Base-by-base conservation (phyloP, 2,329 filamentous ascomycete genomes). In the Cladosporium velox region DNA sequence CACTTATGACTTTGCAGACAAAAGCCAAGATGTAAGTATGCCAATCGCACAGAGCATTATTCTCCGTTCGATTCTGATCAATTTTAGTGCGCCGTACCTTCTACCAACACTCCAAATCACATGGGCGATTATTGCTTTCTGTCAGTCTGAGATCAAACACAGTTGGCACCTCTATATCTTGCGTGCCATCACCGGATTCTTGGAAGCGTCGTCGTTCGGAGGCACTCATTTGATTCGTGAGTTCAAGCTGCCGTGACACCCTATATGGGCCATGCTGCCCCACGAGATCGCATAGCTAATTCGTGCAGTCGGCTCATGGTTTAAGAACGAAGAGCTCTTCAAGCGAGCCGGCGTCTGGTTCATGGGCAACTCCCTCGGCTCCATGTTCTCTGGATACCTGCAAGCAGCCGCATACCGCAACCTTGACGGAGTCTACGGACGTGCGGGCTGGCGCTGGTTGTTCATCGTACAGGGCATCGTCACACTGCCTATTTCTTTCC, bases 381-480 rank as follows among this genome's bases (percentile, higher is more conserved):
- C 74, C 15, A 80, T 80, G 78, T 83, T 84, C 66, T 81, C 78
- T 1, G 86, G 85, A 0, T 87, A 86, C 67, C 72, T 87, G 11
- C 85, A 85, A 81, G 80, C 84, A 0, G 83, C 77, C 0, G 81
- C 85, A 2, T 85, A 85, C 65, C 52, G 55, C 21, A 77, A 77
- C 4, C 55, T 64, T 26, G 44, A 58, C 32, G 84, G 84, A 1
- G 64, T 65, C 1, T 38, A 52, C 21, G 72, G 1, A 11, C 82
- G 80, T 66, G 75, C 75, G 15, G 85, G 85, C 0, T 87, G 85
- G 85, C 0, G 85, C 71, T 87, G 77, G 77, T 68, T 71, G 6
- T 72, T 86, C 69, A 80, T 86, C 49, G 77, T 86, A 47, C 83
- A 86, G 67, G 84, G 83, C 0, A 75, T 84, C 24, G 86, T 87